These are phyloP conservation scores for Coemansia sp. DNA, from an alignment of 192 early-diverging fungal species.

Conservation along the genomic window DNA sequence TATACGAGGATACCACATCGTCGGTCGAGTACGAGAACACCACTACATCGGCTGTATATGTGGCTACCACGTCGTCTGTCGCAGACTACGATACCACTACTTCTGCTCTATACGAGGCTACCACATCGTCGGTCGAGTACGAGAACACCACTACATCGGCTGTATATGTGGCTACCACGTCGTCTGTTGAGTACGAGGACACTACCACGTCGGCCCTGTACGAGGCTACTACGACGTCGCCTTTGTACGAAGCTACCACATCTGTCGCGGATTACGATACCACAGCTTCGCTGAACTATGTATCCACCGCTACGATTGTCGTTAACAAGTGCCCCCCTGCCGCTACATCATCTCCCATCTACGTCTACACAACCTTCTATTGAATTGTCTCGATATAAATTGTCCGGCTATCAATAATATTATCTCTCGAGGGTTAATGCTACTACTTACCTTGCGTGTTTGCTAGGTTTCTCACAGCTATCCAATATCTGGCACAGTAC, in stretches of 20 bases:
- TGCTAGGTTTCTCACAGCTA: no score
- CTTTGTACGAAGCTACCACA: background rate
- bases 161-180: background rate
- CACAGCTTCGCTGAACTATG: background rate
- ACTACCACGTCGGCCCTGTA: background rate
- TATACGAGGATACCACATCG: background rate
- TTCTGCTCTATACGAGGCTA: background rate
- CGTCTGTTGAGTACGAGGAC: background rate
- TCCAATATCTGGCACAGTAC: background rate
- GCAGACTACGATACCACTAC: no score
- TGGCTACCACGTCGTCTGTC: no score
- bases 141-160: background rate
- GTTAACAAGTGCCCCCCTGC: conserved; percentile 10
- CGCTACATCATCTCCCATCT: conserved; percentile 1
- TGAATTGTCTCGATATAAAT: background rate
- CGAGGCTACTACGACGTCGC: background rate
- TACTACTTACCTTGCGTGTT: no score
- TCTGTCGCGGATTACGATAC: background rate
- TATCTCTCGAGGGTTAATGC: background rate
- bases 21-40: background rate
- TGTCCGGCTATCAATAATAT: background rate
- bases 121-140: background rate
- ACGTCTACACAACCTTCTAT: background rate
- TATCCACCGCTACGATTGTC: conserved; percentile 8
- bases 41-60: background rate